Conservation (phyloP, 768 basidiomycete species). For the Suillus decipiens region DNA sequence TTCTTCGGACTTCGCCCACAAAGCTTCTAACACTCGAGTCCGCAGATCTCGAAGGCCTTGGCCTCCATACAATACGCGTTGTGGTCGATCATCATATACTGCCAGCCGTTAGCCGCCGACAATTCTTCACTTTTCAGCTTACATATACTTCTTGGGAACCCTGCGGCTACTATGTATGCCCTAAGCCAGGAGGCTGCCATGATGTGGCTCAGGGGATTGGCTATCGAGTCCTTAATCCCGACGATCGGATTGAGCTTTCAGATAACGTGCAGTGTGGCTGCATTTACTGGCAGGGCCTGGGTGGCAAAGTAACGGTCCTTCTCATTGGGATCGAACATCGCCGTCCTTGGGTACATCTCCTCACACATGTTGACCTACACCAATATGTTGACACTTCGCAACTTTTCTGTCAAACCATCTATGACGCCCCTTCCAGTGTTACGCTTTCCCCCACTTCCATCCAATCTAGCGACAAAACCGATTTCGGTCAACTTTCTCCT, state of each 20-base stretch:
- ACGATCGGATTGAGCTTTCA: background rate
- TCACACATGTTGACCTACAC: background rate
- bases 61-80: background rate
- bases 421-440: too few relatives aligned
- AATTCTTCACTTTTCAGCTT: background rate
- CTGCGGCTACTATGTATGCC: conserved; percentile 3
- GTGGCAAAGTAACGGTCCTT: background rate
- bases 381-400: background rate
- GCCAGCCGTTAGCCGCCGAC: background rate
- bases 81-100: background rate
- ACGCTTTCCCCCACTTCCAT: background rate
- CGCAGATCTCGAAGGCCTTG: background rate
- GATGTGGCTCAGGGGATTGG: background rate
- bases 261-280: background rate
- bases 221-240: background rate
- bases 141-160: background rate
- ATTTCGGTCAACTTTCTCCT: too few relatives aligned
- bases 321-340: background rate
- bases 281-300: background rate
- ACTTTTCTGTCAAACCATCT: too few relatives aligned
- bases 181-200: background rate
- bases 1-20: background rate
- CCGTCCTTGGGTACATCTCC: conserved; percentile 5
- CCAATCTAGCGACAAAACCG: background rate
- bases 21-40: background rate